Evolutionary conservation across 192 early-diverging fungal species (phyloP).

Genomic region (Coemansia sp.): DNA sequence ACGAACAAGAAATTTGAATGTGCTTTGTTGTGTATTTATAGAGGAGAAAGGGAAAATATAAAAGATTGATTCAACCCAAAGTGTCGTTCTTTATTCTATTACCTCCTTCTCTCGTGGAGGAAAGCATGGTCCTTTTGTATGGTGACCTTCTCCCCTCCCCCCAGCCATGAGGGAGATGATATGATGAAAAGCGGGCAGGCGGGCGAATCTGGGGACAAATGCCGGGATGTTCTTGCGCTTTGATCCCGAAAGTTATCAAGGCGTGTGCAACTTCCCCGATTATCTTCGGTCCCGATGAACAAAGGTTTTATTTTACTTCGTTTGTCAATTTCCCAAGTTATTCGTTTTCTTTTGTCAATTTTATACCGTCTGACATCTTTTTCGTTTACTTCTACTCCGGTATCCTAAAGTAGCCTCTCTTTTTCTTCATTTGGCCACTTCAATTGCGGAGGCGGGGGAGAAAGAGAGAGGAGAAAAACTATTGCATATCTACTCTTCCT

Average conservation of each 20-base stretch:
- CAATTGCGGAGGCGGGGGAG: no score
- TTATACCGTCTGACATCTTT: no score
- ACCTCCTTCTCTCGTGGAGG: not conserved
- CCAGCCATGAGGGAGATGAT: not conserved
- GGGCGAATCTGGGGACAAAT: not conserved
- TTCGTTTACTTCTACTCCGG: no score
- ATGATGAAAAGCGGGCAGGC: not conserved
- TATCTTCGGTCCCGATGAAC: not conserved
- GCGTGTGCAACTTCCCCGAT: not conserved
- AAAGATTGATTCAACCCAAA: slow-evolving; percentile 1
- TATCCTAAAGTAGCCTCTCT: not conserved
- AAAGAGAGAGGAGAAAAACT: no score
- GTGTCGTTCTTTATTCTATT: not conserved
- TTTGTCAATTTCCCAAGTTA: not conserved
- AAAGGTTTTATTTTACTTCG: not conserved
- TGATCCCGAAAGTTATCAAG: not conserved
- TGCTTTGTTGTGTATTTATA: not conserved
- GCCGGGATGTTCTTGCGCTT: not conserved
- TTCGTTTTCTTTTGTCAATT: not conserved
- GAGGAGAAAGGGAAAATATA: not conserved
- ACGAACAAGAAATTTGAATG: no score
- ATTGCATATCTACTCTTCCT: no score
- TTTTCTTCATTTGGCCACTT: no score
- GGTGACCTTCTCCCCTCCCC: not conserved
- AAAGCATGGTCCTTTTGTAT: slow-evolving; percentile 2